Evolutionary conservation across 345 rosid genomes (phyloP).

Genomic region (Capsella bursapastoris): DNA sequence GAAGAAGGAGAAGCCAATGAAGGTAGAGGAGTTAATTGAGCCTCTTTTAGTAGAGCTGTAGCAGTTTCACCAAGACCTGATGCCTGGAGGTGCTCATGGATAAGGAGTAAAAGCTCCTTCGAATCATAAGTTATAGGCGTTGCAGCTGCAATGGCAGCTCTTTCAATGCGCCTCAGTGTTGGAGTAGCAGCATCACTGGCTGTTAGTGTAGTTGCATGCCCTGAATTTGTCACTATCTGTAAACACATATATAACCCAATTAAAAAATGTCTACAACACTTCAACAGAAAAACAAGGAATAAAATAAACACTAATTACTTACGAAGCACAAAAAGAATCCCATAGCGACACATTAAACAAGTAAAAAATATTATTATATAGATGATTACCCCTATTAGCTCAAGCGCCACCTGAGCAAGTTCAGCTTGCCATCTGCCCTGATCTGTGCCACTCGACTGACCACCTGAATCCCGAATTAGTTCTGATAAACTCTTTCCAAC

Average conservation of each 20-base stretch:
- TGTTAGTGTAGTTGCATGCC: constrained; percentile 88
- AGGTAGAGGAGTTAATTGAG: constrained; percentile 85
- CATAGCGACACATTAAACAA: background rate
- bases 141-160: constrained; percentile 99
- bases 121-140: constrained; percentile 91
- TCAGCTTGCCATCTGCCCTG: constrained; percentile 97
- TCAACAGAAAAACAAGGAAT: constrained; percentile 13
- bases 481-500: constrained; percentile 97
- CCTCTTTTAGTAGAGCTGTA: constrained; percentile 75
- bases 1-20: constrained; percentile 70
- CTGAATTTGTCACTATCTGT: constrained; percentile 96
- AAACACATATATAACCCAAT: constrained; percentile 38
- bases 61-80: constrained; percentile 81
- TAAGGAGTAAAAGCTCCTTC: constrained; percentile 93
- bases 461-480: constrained; percentile 88
- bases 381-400: constrained; percentile 81
- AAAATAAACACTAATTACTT: constrained; percentile 13
- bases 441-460: constrained; percentile 77
- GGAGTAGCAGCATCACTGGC: constrained; percentile 99
- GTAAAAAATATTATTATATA: constrained; percentile 12
- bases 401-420: constrained; percentile 94
- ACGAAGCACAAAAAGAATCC: constrained; percentile 26
- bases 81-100: constrained; percentile 96
- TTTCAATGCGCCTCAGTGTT: constrained; percentile 92
- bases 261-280: constrained; percentile 14